Conservation (phyloP, 2,329 filamentous ascomycete species). For the Aspergillus pseudoterreus region DNA sequence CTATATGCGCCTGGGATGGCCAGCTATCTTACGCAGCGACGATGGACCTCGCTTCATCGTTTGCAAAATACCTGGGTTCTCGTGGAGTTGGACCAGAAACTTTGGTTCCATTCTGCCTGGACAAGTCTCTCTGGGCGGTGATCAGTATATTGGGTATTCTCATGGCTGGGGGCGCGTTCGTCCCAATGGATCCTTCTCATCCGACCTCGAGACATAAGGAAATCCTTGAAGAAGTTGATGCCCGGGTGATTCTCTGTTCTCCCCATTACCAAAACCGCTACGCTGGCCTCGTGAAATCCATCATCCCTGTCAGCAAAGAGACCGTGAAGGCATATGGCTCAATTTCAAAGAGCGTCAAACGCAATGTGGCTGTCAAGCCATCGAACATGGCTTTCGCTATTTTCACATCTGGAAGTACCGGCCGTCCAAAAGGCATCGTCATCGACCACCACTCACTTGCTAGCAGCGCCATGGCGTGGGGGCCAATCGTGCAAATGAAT, state of each 20-base stretch:
- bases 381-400: conserved; percentile 32
- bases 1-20: conserved; percentile 36
- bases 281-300: conserved; percentile 23
- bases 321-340: conserved; percentile 26
- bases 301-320: conserved; percentile 31
- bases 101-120: conserved; percentile 31
- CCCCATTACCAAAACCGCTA: conserved; percentile 30
- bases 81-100: conserved; percentile 31
- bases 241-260: conserved; percentile 30
- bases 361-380: conserved; percentile 9
- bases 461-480: conserved; percentile 31
- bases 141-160: conserved; percentile 31
- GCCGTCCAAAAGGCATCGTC: conserved; percentile 36
- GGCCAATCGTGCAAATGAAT: conserved; percentile 22
- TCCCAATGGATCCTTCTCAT: conserved; percentile 33
- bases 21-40: conserved; percentile 31
- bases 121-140: conserved; percentile 33
- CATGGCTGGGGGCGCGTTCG: conserved; percentile 32
- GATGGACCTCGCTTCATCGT: conserved; percentile 25
- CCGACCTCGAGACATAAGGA: conserved; percentile 31
- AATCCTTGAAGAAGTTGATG: conserved; percentile 28
- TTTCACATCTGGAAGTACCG: conserved; percentile 38
- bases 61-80: conserved; percentile 27
- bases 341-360: conserved; percentile 9
- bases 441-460: conserved; percentile 32